Conservation (phyloP, 2,329 filamentous ascomycete species). For the Coniochaeta ligniaria region DNA sequence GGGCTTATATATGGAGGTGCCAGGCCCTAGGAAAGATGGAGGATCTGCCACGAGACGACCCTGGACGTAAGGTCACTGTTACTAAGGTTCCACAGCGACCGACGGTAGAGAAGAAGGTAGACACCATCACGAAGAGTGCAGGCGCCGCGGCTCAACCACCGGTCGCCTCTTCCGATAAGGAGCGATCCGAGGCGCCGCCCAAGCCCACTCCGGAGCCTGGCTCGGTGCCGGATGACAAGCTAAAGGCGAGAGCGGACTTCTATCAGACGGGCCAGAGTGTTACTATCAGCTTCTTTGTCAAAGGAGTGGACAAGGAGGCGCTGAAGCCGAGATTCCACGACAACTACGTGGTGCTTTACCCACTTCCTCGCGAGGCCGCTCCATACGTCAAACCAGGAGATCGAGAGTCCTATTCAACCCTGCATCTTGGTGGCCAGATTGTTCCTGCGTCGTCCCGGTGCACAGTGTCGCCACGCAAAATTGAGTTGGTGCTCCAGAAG, state of each 20-base stretch:
- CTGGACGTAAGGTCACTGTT: conserved; percentile 37
- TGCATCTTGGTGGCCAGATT: conserved; percentile 17
- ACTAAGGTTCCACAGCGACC: conserved; percentile 23
- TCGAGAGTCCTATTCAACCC: conserved; percentile 13
- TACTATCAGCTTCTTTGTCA: conserved; percentile 30
- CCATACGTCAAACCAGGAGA: conserved; percentile 15
- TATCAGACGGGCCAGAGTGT: conserved; percentile 31
- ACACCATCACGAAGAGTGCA: not conserved
- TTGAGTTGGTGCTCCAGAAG: conserved; percentile 25
- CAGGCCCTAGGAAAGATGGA: conserved; percentile 39
- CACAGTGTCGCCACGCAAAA: conserved; percentile 22
- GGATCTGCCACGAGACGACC: conserved; percentile 33
- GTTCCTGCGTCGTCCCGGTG: conserved; percentile 12
- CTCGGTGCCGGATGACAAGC: conserved; percentile 15
- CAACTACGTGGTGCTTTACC: conserved; percentile 11
- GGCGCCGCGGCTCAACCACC: not conserved
- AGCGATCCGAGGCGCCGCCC: not conserved
- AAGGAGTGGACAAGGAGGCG: conserved; percentile 23
- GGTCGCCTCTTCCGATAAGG: not conserved
- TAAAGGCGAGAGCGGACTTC: conserved; percentile 30
- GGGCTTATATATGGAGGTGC: conserved; percentile 36
- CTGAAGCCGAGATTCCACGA: conserved; percentile 14
- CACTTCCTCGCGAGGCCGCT: conserved; percentile 14
- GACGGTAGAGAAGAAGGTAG: conserved; percentile 15
- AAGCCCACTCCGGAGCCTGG: conserved; percentile 6